A percentile compares a stretch with the other conserved stretches of the same genome.
These are phyloP conservation scores for Pythium coloratum DNA, from an alignment of 352 stramenopile genomes.

Conservation along the genomic window DNA sequence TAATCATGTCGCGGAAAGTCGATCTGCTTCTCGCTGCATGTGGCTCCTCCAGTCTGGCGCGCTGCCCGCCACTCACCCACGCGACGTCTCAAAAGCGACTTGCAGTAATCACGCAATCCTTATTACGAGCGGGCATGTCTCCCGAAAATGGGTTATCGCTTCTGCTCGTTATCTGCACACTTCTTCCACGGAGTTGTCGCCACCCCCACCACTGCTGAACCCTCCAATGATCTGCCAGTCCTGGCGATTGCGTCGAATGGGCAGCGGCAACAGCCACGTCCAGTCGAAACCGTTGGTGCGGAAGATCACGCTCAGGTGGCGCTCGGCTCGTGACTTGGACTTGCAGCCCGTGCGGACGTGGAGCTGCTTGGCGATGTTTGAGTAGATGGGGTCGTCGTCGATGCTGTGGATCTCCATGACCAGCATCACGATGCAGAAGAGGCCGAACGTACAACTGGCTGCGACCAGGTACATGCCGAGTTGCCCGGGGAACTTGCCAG, in stretches of 20 bases:
- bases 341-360: slow-evolving; percentile 56
- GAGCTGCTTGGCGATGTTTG: slow-evolving; percentile 51
- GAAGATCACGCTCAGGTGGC: slow-evolving; percentile 75
- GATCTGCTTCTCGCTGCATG: neutral
- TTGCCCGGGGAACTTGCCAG: slow-evolving; percentile 54
- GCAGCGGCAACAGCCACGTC: slow-evolving; percentile 64
- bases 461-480: slow-evolving; percentile 69
- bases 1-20: neutral
- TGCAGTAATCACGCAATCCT: neutral
- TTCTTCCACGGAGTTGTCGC: neutral
- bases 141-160: neutral
- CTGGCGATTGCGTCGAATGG: slow-evolving; percentile 41
- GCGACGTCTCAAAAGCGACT: neutral
- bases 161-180: neutral
- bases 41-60: neutral
- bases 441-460: slow-evolving; percentile 63
- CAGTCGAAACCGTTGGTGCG: slow-evolving; percentile 64
- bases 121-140: neutral
- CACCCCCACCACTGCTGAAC: slow-evolving; percentile 1
- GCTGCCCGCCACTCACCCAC: neutral
- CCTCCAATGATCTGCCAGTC: slow-evolving; percentile 56
- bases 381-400: slow-evolving; percentile 46
- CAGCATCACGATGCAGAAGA: slow-evolving; percentile 80
- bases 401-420: slow-evolving; percentile 81
- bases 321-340: slow-evolving; percentile 58